Conservation (phyloP, 2,329 filamentous ascomycete genomes). For the Talaromyces piceae region DNA sequence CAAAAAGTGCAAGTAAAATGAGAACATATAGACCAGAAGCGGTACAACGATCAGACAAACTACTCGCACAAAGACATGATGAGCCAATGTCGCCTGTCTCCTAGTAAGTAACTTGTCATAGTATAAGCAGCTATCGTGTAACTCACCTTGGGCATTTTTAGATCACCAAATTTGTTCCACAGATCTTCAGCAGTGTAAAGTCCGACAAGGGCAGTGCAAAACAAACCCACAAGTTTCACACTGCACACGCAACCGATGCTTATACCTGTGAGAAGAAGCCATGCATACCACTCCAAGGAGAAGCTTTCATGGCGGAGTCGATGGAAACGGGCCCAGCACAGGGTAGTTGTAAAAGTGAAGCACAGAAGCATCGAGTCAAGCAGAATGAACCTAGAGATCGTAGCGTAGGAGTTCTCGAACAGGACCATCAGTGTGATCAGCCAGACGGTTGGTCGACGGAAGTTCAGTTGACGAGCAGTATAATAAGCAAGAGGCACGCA, state of each 20-base stretch:
- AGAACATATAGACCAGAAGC: slow-evolving; percentile 86
- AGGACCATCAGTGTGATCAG: slow-evolving; percentile 93
- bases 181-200: slow-evolving; percentile 94
- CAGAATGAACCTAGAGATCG: slow-evolving; percentile 95
- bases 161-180: slow-evolving; percentile 95
- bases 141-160: slow-evolving; percentile 75
- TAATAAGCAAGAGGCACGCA: slow-evolving; percentile 93
- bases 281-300: slow-evolving; percentile 84
- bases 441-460: slow-evolving; percentile 84
- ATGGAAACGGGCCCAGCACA: slow-evolving; percentile 98
- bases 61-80: slow-evolving; percentile 72
- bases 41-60: slow-evolving; percentile 84
- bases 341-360: slow-evolving; percentile 94
- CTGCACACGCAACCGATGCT: slow-evolving; percentile 98
- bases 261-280: slow-evolving; percentile 86
- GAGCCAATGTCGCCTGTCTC: slow-evolving; percentile 55
- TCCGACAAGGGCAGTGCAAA: slow-evolving; percentile 89
- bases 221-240: slow-evolving; percentile 96
- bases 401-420: slow-evolving; percentile 98
- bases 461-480: slow-evolving; percentile 83
- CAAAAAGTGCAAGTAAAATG: slow-evolving; percentile 89
- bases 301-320: slow-evolving; percentile 79
- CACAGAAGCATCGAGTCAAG: slow-evolving; percentile 98
- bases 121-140: slow-evolving; percentile 13
- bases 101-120: slow-evolving; percentile 21